These are phyloP conservation scores for Fusarium hainanense DNA, from an alignment of 2,329 filamentous ascomycete genomes.

Conservation along the genomic window DNA sequence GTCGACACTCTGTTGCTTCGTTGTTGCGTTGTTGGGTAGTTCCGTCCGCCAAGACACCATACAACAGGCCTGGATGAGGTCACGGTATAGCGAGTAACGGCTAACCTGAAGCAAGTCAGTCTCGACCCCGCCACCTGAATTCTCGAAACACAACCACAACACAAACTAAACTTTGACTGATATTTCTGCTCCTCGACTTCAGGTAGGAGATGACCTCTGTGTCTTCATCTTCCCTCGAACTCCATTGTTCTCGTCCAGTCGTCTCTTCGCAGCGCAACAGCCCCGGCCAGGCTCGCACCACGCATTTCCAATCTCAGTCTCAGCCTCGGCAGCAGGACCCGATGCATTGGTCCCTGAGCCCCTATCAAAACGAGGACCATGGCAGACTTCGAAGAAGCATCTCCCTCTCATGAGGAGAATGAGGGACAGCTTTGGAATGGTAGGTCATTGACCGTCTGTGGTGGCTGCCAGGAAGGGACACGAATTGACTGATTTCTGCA, in stretches of 20 bases:
- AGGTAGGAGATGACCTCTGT: slow-evolving; percentile 41
- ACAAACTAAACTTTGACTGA: slow-evolving; percentile 18
- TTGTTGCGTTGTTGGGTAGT: slow-evolving; percentile 23
- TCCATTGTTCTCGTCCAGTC: slow-evolving; percentile 33
- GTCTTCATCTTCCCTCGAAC: slow-evolving; percentile 19
- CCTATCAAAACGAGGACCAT: slow-evolving; percentile 54
- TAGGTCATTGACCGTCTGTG: slow-evolving; percentile 52
- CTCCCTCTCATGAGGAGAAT: slow-evolving; percentile 78
- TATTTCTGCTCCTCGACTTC: slow-evolving; percentile 16
- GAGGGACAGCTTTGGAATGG: slow-evolving; percentile 92
- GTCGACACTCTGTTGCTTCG: slow-evolving; percentile 2
- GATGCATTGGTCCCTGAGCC: slow-evolving; percentile 51
- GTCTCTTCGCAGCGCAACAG: slow-evolving; percentile 22
- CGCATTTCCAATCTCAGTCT: slow-evolving; percentile 6
- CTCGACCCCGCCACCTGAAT: slow-evolving; percentile 44
- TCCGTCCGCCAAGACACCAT: slow-evolving; percentile 32
- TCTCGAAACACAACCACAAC: slow-evolving; percentile 34
- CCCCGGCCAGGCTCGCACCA: slow-evolving; percentile 9
- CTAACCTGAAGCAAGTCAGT: slow-evolving; percentile 32
- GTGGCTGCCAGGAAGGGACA: slow-evolving; percentile 6
- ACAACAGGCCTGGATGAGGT: slow-evolving; percentile 40
- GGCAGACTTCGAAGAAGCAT: slow-evolving; percentile 70
- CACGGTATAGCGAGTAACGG: slow-evolving; percentile 35
- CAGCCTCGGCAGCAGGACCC: slow-evolving; percentile 42
- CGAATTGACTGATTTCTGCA: slow-evolving; percentile 45